phyloP scores from a whole-genome alignment of 2,329 filamentous ascomycete species.

The Elsinoe necatrix region DNA sequence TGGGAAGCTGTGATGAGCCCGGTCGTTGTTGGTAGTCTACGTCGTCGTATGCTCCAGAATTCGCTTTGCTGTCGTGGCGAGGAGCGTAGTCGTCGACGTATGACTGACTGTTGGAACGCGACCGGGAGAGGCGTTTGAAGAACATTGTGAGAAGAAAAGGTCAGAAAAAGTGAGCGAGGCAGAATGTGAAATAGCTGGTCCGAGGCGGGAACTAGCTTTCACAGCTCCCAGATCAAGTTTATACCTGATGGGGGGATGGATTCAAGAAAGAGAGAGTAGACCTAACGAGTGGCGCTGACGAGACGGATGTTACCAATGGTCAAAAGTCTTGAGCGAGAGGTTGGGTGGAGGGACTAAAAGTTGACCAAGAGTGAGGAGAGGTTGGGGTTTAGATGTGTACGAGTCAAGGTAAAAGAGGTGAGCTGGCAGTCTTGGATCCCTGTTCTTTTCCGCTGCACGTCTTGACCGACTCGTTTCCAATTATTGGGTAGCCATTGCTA shows the following conservation, averaged over 20 bases:
- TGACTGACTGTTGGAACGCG: conserved; percentile 38
- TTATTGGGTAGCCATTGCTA: conserved; percentile 1
- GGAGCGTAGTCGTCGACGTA: conserved; percentile 42
- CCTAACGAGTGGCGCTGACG: conserved; percentile 14
- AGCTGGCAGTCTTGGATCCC: conserved; percentile 6
- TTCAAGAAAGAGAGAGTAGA: neutral
- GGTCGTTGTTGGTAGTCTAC: conserved; percentile 32
- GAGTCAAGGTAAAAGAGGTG: conserved; percentile 7
- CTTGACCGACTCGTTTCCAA: neutral
- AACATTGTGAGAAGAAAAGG: conserved; percentile 32
- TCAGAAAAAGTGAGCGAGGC: conserved; percentile 16
- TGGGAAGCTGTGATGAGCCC: conserved; percentile 32
- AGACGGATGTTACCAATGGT: conserved; percentile 9
- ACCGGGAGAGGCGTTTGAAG: conserved; percentile 42
- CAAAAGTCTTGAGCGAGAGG: conserved; percentile 9
- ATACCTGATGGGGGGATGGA: neutral
- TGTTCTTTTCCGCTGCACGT: neutral
- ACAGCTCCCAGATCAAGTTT: neutral
- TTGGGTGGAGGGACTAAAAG: conserved; percentile 8
- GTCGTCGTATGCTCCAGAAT: conserved; percentile 39
- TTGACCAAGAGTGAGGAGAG: neutral
- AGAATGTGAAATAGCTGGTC: conserved; percentile 13
- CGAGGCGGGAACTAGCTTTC: conserved; percentile 2
- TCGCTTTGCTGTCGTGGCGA: conserved; percentile 35
- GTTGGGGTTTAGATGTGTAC: conserved; percentile 1